Evolutionary conservation across 1,284 basidiomycete genomes (phyloP).

Genomic region (Ganoderma lingzhi): DNA sequence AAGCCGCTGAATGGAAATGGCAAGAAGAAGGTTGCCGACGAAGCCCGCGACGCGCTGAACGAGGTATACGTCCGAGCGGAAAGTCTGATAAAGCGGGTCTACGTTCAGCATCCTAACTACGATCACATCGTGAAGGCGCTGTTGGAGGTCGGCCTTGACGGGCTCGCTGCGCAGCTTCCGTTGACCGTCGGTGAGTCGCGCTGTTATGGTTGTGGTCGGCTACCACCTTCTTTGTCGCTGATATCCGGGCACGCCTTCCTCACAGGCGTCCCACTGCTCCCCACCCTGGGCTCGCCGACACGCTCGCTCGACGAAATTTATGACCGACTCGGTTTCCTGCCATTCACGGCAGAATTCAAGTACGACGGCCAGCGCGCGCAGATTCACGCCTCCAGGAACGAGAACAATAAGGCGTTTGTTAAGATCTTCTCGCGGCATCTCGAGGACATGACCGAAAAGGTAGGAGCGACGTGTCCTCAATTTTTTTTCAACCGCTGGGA

Average conservation of each 20-base stretch:
- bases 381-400: conserved; percentile 72
- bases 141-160: conserved; percentile 66
- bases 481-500: conserved; percentile 22
- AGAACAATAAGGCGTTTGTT: conserved; percentile 55
- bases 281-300: conserved; percentile 84
- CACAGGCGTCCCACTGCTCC: conserved; percentile 73
- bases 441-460: conserved; percentile 93
- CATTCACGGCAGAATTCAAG: conserved; percentile 94
- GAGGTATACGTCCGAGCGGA: conserved; percentile 64
- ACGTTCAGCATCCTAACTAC: conserved; percentile 91
- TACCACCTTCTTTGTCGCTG: conserved; percentile 11
- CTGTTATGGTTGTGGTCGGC: conserved; percentile 21
- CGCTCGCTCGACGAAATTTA: conserved; percentile 89
- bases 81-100: conserved; percentile 75
- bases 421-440: conserved; percentile 90
- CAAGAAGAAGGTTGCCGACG: conserved; percentile 56
- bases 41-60: conserved; percentile 54
- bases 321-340: conserved; percentile 67
- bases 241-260: neutral
- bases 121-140: conserved; percentile 79
- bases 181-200: conserved; percentile 74
- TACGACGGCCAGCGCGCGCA: conserved; percentile 93
- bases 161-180: conserved; percentile 70
- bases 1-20: conserved; percentile 47
- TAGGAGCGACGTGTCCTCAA: conserved; percentile 36